phyloP scores from a whole-genome alignment of 75 land plant genomes.

The Pinus albicaulis region DNA sequence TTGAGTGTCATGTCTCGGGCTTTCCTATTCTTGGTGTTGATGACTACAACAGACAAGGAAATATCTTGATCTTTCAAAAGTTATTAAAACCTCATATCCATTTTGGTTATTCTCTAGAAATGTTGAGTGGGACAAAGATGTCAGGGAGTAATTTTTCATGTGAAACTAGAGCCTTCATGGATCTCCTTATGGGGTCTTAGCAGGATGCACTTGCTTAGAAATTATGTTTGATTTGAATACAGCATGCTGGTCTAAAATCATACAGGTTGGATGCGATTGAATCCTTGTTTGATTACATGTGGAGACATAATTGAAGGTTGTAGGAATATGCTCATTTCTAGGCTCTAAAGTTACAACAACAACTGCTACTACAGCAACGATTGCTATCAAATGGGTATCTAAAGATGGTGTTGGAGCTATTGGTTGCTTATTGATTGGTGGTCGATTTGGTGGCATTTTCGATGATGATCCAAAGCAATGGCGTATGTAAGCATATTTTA shows the following conservation, averaged over 20 bases:
- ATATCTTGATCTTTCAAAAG: conserved; percentile 26
- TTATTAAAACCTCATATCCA: too few species aligned
- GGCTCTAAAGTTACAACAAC: conserved; percentile 82
- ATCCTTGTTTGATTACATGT: neutral
- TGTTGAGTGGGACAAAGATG: too few species aligned
- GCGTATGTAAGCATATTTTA: too few species aligned
- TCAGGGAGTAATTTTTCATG: too few species aligned
- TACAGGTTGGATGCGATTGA: neutral
- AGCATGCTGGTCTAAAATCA: neutral
- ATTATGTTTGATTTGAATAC: neutral
- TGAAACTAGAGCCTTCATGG: too few species aligned
- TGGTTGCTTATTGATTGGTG: too few species aligned
- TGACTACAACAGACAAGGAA: conserved; percentile 69
- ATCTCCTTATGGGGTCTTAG: too few species aligned
- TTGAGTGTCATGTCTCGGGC: conserved; percentile 12
- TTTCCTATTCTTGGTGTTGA: conserved; percentile 51
- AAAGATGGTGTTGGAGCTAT: too few species aligned
- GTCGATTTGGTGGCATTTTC: too few species aligned
- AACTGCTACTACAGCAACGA: conserved; percentile 27
- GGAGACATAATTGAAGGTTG: neutral
- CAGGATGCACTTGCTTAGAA: neutral
- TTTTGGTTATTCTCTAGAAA: too few species aligned
- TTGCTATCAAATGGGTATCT: conserved; percentile 96
- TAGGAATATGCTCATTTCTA: conserved; percentile 78
- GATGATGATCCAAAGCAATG: too few species aligned